Evolutionary conservation across 345 rosid species (phyloP).

Genomic region (Arabidopsis thaliana): TAIR10.1 NC_003070.9:2709501-2710000

Average conservation of each 20-base stretch:
- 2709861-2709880: slow-evolving; percentile 79
- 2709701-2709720: slow-evolving; percentile 39
- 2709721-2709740: slow-evolving; percentile 17
- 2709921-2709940: slow-evolving; percentile 78
- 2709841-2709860: slow-evolving; percentile 73
- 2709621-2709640: slow-evolving; percentile 7
- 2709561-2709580: slow-evolving; percentile 33
- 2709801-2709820: slow-evolving; percentile 69
- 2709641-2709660: slow-evolving; percentile 22
- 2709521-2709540: neutral
- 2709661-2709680: slow-evolving; percentile 15
- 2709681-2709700: slow-evolving; percentile 43
- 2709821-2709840: slow-evolving; percentile 74
- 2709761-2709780: slow-evolving; percentile 39
- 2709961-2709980: slow-evolving; percentile 90
- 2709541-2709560: neutral
- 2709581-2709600: slow-evolving; percentile 65
- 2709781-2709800: slow-evolving; percentile 77
- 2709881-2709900: slow-evolving; percentile 71
- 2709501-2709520: slow-evolving; percentile 31
- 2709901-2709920: slow-evolving; percentile 77
- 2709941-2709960: slow-evolving; percentile 95
- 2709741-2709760: neutral
- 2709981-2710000: slow-evolving; percentile 98
- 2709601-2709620: slow-evolving; percentile 58